Percentiles rank a stretch among this genome's conserved stretches.
Evolutionary conservation across 2,329 filamentous ascomycete genomes (phyloP).

Genomic region (Talaromyces sp.): DNA sequence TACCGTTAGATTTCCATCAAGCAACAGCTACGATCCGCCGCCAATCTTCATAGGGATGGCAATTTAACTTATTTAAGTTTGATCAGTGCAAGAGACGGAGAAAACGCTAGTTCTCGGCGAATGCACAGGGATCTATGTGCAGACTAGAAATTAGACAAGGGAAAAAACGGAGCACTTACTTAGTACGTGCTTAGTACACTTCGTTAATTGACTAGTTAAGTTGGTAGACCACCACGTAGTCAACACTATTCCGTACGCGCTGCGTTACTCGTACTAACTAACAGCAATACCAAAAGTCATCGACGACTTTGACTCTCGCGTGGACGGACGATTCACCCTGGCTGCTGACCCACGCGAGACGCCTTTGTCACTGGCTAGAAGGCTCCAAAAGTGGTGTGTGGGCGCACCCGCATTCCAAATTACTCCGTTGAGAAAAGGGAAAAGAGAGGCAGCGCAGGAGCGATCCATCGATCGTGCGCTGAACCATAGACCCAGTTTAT

Average conservation of each 20-base stretch:
- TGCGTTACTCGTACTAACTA: neutral
- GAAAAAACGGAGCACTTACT: neutral
- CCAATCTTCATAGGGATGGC: conserved; percentile 8
- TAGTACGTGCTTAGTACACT: neutral
- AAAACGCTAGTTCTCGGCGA: neutral
- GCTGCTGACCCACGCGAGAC: neutral
- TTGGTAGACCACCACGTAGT: neutral
- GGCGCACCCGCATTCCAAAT: conserved; percentile 2
- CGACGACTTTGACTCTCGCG: neutral
- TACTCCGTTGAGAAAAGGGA: neutral
- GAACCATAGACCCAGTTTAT: conserved; percentile 5
- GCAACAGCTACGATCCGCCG: conserved; percentile 14
- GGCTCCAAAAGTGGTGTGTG: neutral
- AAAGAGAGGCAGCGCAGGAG: neutral
- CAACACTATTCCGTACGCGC: neutral
- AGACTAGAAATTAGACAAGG: neutral
- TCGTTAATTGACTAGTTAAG: too few relatives aligned
- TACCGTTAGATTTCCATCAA: neutral
- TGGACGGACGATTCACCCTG: conserved; percentile 6
- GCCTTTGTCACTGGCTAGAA: neutral
- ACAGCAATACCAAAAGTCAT: neutral
- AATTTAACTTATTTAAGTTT: conserved; percentile 8
- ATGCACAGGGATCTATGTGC: neutral
- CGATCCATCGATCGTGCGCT: conserved; percentile 15
- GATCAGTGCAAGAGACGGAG: neutral